Conservation (phyloP, 164 flowering plant genomes). For the Liriodendron chinense region DNA sequence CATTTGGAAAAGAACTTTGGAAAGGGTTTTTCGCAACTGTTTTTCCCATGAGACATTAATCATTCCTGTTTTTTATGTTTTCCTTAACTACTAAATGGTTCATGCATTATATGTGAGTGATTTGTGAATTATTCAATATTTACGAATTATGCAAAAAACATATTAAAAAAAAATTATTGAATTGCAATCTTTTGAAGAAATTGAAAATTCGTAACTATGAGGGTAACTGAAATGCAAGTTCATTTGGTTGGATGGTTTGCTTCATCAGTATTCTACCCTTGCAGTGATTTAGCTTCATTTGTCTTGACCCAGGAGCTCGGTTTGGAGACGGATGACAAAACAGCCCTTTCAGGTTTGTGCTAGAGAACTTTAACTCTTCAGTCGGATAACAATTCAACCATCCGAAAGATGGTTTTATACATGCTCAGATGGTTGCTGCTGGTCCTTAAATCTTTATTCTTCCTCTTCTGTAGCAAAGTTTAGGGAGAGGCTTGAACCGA, state of each 20-base stretch:
- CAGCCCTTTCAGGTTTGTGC: slow-evolving; percentile 89
- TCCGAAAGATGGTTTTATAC: slow-evolving; percentile 5
- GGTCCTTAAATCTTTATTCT: slow-evolving; percentile 10
- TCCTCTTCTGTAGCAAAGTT: slow-evolving; percentile 68
- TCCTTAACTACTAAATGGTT: not conserved
- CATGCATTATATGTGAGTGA: not conserved
- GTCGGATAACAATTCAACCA: not conserved
- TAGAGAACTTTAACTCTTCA: not conserved
- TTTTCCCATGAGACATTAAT: not conserved
- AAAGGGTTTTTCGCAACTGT: too few relatives aligned
- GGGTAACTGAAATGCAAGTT: not conserved
- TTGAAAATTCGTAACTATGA: not conserved
- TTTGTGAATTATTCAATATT: not conserved
- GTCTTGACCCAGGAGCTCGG: slow-evolving; percentile 79
- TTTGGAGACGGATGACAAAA: slow-evolving; percentile 96
- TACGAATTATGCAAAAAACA: not conserved
- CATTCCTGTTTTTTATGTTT: not conserved
- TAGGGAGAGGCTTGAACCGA: slow-evolving; percentile 89
- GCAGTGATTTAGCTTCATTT: slow-evolving; percentile 18
- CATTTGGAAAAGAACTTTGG: too few relatives aligned
- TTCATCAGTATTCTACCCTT: slow-evolving; percentile 8
- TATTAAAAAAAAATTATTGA: not conserved
- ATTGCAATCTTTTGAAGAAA: not conserved
- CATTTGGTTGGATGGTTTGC: slow-evolving; percentile 7
- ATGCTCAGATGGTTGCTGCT: not conserved